These are phyloP conservation scores for Spergularia bocconei DNA, from an alignment of 148 eudicot genomes.

Conservation along the genomic window DNA sequence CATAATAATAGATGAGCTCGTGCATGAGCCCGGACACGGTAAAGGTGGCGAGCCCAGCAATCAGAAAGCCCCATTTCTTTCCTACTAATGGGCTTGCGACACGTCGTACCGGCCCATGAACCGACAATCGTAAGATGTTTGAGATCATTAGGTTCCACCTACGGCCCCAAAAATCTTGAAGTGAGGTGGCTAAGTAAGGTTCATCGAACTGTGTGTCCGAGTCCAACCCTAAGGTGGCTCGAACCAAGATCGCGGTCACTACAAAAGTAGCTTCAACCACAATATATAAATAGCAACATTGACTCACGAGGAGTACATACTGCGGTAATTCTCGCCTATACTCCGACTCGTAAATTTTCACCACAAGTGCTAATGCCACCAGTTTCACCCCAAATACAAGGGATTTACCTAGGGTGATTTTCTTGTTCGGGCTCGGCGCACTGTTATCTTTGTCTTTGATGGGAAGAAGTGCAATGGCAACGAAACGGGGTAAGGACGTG, in stretches of 20 bases:
- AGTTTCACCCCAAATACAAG: constrained; percentile 26
- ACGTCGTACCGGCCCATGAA: constrained; percentile 37
- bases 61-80: constrained; percentile 12
- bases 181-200: constrained; percentile 52
- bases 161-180: constrained; percentile 71
- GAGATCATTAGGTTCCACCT: constrained; percentile 71
- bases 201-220: constrained; percentile 49
- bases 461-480: constrained; percentile 45
- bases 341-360: constrained; percentile 17
- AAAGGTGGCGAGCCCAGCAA: constrained; percentile 36
- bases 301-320: constrained; percentile 11
- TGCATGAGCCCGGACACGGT: constrained; percentile 64
- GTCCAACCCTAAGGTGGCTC: constrained; percentile 40
- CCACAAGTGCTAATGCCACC: constrained; percentile 26
- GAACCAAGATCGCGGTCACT: constrained; percentile 29
- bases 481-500: constrained; percentile 40
- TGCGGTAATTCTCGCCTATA: constrained; percentile 25
- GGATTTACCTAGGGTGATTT: not conserved
- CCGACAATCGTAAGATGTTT: constrained; percentile 41
- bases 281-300: constrained; percentile 45
- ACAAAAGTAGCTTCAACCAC: constrained; percentile 37
- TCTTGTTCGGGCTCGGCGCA: no score
- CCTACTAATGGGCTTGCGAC: constrained; percentile 20
- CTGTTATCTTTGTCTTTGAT: constrained; percentile 33
- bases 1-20: constrained; percentile 44